Base-by-base conservation (phyloP, 2,329 filamentous ascomycete genomes). In the Fusarium udum region DNA sequence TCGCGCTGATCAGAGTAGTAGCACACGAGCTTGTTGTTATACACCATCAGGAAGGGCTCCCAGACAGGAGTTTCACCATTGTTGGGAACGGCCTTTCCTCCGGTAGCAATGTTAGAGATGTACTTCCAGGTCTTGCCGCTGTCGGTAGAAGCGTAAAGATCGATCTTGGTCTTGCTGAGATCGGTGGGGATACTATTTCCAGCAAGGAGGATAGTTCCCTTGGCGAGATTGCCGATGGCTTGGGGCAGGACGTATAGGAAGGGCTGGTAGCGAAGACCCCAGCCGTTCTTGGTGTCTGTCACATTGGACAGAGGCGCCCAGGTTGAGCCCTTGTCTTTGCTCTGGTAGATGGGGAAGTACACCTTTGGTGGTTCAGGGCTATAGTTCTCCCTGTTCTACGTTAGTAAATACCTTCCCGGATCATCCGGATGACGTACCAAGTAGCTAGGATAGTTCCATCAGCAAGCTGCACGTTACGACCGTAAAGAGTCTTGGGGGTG, bases 191-290 rank as follows among this genome's bases (percentile, higher is more conserved):
- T 37, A 1, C 62, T 61, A 14, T 64, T 57, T 28, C 69, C 69
- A 20, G 69, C 57, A 16, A 72, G 52, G 7, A 74, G 52, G 8
- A 74, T 49, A n/a, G 72, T 74, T 8, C 69, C 70, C 7, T 86
- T 86, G 3, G 85, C 81, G 77, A 86, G 92, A 3, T 84, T 83
- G 20, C 87, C 91, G 58, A 93, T 83, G 8, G 81, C 78, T 48
- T 87, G 82, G 0, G 89, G 87, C 7, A 93, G 84, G 67, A 89
- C 85, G 75, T 92, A 92, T 10, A 93, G 83, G 78, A 89, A 88
- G 0, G 92, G 92, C 75, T 93, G 92, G 77, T 92, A 92, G n/a
- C 90, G 86, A 55, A 92, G 80, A 24, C 92, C 92, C 83, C 88
- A 90, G 34, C 87, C 87, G 69, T 92, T 90, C 37, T 87, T 88